Percentiles rank a stretch among this genome's conserved stretches.
Conservation (phyloP, 148 eudicot species). For the Camellia japonica region DNA sequence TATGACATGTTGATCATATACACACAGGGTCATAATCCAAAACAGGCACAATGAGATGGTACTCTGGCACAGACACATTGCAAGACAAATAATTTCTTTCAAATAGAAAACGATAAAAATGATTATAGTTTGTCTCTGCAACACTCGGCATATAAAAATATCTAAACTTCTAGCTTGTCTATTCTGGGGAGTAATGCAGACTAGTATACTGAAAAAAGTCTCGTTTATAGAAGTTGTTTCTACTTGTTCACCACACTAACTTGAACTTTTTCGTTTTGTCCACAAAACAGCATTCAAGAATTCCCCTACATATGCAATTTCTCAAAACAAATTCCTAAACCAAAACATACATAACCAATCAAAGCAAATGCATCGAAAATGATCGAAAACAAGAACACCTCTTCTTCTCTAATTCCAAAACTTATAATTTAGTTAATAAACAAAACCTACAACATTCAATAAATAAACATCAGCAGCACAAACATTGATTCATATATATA, state of each 20-base stretch:
- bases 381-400: neutral
- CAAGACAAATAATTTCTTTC: neutral
- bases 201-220: neutral
- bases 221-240: too few relatives aligned
- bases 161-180: neutral
- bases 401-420: neutral
- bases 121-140: neutral
- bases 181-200: neutral
- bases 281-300: neutral
- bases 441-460: neutral
- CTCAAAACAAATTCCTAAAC: neutral
- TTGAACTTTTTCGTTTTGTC: neutral
- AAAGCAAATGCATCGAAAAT: neutral
- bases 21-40: neutral
- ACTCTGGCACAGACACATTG: neutral
- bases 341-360: too few relatives aligned
- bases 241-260: neutral
- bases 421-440: neutral
- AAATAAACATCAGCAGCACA: too few relatives aligned
- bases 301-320: neutral
- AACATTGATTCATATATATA: conserved; percentile 11
- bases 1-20: neutral
- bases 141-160: neutral
- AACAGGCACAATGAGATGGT: neutral
- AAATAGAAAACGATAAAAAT: neutral